phyloP scores from a whole-genome alignment of 768 basidiomycete species.

The Naganishia randhawae region DNA sequence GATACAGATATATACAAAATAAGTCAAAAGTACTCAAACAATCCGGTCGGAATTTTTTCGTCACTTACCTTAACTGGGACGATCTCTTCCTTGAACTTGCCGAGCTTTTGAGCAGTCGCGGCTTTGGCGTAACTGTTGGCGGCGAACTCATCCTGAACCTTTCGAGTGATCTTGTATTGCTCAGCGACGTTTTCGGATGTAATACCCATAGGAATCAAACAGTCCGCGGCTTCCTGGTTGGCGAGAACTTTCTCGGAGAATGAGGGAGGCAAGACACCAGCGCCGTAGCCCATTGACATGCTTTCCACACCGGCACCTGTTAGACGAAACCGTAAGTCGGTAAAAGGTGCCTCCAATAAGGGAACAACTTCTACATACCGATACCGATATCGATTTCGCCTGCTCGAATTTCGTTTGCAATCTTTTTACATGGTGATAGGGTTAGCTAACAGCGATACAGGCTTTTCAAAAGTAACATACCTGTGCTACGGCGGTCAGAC shows the following conservation, averaged over 20 bases:
- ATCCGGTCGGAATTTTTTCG: no score
- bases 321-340: neutral
- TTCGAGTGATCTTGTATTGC: conserved; percentile 61
- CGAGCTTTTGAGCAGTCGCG: conserved; percentile 60
- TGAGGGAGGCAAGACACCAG: conserved; percentile 52
- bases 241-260: conserved; percentile 61
- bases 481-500: conserved; percentile 83
- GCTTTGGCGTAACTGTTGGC: conserved; percentile 81
- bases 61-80: conserved; percentile 64
- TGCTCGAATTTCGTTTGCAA: conserved; percentile 78
- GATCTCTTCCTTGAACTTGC: conserved; percentile 81
- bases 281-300: conserved; percentile 53
- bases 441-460: neutral
- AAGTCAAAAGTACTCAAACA: neutral
- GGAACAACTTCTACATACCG: conserved; percentile 52
- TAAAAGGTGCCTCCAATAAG: neutral
- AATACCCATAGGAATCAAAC: conserved; percentile 67
- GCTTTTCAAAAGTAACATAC: conserved; percentile 19
- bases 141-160: conserved; percentile 85
- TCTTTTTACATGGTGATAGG: conserved; percentile 43
- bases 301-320: conserved; percentile 53
- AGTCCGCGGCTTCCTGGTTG: conserved; percentile 57
- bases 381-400: conserved; percentile 83
- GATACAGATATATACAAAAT: neutral
- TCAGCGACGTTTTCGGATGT: conserved; percentile 56